A percentile compares a stretch with the other conserved stretches of the same genome.
Conservation (phyloP, 1,284 basidiomycete species). For the Hypsizygus ulmarius region DNA sequence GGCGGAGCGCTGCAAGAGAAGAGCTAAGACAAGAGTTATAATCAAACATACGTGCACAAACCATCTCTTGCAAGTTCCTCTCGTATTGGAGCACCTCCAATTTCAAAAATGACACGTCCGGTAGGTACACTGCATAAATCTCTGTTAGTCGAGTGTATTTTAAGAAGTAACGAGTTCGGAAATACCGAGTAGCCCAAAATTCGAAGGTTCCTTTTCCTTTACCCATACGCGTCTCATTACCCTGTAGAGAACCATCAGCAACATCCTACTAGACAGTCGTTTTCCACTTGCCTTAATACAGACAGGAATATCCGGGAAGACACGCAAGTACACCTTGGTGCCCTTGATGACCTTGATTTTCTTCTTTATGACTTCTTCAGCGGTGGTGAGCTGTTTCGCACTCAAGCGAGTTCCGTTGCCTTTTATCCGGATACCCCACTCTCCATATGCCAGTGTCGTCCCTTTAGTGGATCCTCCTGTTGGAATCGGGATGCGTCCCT, state of each 20-base stretch:
- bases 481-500: conserved; percentile 81
- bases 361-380: conserved; percentile 86
- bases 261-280: not conserved
- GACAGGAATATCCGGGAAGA: conserved; percentile 96
- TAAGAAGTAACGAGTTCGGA: conserved; percentile 10
- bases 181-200: conserved; percentile 92
- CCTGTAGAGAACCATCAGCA: conserved; percentile 42
- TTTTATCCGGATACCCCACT: conserved; percentile 90
- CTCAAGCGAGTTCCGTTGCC: conserved; percentile 81
- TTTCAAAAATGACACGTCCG: conserved; percentile 94
- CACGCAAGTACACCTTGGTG: conserved; percentile 81
- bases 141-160: conserved; percentile 1
- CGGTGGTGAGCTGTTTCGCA: conserved; percentile 87
- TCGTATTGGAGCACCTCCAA: conserved; percentile 88
- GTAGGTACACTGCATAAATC: conserved; percentile 66
- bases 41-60: conserved; percentile 35
- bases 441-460: conserved; percentile 88
- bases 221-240: conserved; percentile 99
- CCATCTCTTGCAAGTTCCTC: conserved; percentile 93
- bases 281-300: conserved; percentile 80
- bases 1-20: conserved; percentile 69
- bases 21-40: not conserved
- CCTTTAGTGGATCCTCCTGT: conserved; percentile 91
- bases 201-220: conserved; percentile 99
- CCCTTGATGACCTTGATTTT: conserved; percentile 93